Base-by-base conservation (phyloP, 345 rosid genomes). In the Aethionema arabicum region DNA sequence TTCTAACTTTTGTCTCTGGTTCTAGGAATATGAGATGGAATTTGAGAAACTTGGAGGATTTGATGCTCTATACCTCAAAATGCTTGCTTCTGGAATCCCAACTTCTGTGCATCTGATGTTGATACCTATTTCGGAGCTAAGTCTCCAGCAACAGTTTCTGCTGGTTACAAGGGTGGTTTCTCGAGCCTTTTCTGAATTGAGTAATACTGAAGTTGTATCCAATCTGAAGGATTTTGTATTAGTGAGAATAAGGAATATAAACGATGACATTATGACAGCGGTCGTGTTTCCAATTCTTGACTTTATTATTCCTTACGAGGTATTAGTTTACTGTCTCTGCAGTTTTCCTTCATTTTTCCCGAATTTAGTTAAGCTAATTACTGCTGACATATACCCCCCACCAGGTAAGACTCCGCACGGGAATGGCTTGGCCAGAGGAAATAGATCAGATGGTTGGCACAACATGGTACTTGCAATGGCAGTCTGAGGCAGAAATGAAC, bases 401-500 rank as follows among this genome's bases (percentile, higher is more conserved):
- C 58, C 79, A 91, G 98, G 77, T 86, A 58, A 83, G 90, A 68
- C 63, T 85, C 67, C 83, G 61, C 69, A 72, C 83, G 70, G 96
- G 98, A 69, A 85, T 88, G 89, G 90, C 95, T 45, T 85, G 96
- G 95, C 98, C 96, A 7, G 90, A 86, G 71, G 92, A 88, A 76
- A 72, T 81, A 54, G 85, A 73, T 71, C 90, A 84, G 79, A 53
- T 71, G 66, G 86, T 83, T 74, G 91, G 81, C 61, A 69, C 98
- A 31, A 82, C 96, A 11, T 88, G 96, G 96, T 91, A 86, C 83
- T 70, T 91, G 58, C 48, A 79, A 73, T 91, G 96, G 98, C 95
- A 81, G 61, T 83, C 87, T 52, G 87, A 84, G 75, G 86, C 88
- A 54, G 90, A 91, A 79, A 72, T 70, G 74, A 86, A 56, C 63